These are phyloP conservation scores for Termitomyces sp. DNA, from an alignment of 1,284 basidiomycete genomes.

Conservation along the genomic window DNA sequence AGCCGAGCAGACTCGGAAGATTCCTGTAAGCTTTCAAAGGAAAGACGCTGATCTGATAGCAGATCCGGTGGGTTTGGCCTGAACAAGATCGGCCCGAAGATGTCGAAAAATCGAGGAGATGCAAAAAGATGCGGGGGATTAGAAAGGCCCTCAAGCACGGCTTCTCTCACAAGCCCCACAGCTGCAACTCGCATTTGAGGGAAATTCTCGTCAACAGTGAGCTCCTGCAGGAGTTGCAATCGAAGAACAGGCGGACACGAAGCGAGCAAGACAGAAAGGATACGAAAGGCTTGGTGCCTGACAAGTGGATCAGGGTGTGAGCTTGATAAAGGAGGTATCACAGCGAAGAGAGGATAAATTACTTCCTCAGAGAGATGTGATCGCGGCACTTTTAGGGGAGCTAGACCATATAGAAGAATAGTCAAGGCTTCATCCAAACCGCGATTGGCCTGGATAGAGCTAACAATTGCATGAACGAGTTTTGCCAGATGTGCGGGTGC, in stretches of 20 bases:
- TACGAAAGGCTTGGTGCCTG: slow-evolving; percentile 55
- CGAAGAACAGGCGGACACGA: slow-evolving; percentile 42
- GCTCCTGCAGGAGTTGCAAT: slow-evolving; percentile 48
- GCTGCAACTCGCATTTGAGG: slow-evolving; percentile 65
- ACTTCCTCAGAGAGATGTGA: slow-evolving; percentile 38
- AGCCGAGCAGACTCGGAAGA: slow-evolving; percentile 15
- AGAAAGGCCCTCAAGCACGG: slow-evolving; percentile 47
- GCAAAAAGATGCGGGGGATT: slow-evolving; percentile 37
- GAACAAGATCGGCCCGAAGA: slow-evolving; percentile 49
- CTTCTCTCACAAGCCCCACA: slow-evolving; percentile 63
- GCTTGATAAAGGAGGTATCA: slow-evolving; percentile 53
- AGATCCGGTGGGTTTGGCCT: slow-evolving; percentile 35
- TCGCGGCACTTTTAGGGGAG: slow-evolving; percentile 19
- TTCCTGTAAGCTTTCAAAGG: slow-evolving; percentile 13
- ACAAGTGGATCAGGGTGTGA: slow-evolving; percentile 51
- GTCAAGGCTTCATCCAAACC: slow-evolving; percentile 54
- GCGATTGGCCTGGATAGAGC: slow-evolving; percentile 46
- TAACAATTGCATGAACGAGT: slow-evolving; percentile 41
- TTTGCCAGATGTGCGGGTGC: slow-evolving; percentile 26
- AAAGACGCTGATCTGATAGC: slow-evolving; percentile 5
- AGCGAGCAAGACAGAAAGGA: slow-evolving; percentile 47
- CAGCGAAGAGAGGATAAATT: slow-evolving; percentile 39
- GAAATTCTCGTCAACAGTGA: slow-evolving; percentile 42
- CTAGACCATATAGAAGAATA: slow-evolving; percentile 43
- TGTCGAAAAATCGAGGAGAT: slow-evolving; percentile 41